A percentile compares a stretch with the other conserved stretches of the same genome.
Conservation (phyloP, 1,139 yeast genomes). For the Saccharomyces hybrid region DNA sequence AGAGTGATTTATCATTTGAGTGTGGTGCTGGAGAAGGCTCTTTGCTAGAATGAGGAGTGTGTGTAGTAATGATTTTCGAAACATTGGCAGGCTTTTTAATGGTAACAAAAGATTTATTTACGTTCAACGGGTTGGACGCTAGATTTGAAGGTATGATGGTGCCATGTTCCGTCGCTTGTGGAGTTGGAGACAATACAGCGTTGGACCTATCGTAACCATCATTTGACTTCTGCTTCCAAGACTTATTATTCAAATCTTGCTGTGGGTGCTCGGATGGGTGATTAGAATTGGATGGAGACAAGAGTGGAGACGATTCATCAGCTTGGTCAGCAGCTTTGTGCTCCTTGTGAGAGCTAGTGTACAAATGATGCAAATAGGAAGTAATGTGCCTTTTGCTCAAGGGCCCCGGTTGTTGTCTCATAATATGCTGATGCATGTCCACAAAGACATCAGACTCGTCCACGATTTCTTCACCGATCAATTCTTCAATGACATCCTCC, state of each 20-base stretch:
- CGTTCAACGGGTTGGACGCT: slow-evolving; percentile 74
- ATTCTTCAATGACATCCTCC: slow-evolving; percentile 94
- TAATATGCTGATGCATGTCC: slow-evolving; percentile 81
- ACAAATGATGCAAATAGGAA: slow-evolving; percentile 54
- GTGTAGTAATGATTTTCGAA: slow-evolving; percentile 9
- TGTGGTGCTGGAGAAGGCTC: not conserved
- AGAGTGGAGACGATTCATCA: not conserved
- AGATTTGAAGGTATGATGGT: slow-evolving; percentile 52
- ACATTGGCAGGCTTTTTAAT: slow-evolving; percentile 45
- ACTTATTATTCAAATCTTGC: not conserved
- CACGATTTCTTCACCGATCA: slow-evolving; percentile 95
- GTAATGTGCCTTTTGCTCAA: slow-evolving; percentile 64
- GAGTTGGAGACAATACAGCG: not conserved
- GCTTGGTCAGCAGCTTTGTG: not conserved
- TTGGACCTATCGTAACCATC: not conserved
- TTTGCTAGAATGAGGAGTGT: slow-evolving; percentile 3
- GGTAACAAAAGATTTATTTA: slow-evolving; percentile 61
- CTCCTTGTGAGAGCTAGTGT: slow-evolving; percentile 17
- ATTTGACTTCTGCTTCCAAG: not conserved
- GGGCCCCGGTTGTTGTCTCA: slow-evolving; percentile 80
- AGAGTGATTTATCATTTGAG: not conserved
- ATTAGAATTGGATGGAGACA: not conserved
- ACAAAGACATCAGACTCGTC: slow-evolving; percentile 95
- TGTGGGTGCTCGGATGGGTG: not conserved
- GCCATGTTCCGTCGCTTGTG: not conserved